Conservation (phyloP, 805 yeast genomes). For the Yarrowia keelungensis region DNA sequence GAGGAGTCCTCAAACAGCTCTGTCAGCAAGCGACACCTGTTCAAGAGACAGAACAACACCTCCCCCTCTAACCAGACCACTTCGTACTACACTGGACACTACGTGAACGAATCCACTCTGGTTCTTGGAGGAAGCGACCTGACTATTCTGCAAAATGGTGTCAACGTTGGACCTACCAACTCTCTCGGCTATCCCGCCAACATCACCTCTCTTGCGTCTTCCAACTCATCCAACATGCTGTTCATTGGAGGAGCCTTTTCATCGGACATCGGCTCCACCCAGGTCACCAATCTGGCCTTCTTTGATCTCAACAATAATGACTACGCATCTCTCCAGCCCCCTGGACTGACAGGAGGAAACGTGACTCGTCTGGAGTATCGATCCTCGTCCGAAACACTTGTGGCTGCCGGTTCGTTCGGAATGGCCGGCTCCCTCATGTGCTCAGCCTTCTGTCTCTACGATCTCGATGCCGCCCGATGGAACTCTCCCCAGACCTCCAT, state of each 20-base stretch:
- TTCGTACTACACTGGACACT: constrained; percentile 29
- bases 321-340: constrained; percentile 58
- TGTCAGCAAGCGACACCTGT: not conserved
- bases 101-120: constrained; percentile 14
- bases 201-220: constrained; percentile 36
- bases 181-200: constrained; percentile 42
- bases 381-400: constrained; percentile 55
- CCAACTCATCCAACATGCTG: constrained; percentile 42
- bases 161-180: constrained; percentile 47
- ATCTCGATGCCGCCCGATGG: constrained; percentile 64
- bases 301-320: constrained; percentile 58
- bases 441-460: constrained; percentile 69
- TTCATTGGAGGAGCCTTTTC: constrained; percentile 50
- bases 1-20: not conserved
- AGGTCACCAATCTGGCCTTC: constrained; percentile 57
- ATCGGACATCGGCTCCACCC: constrained; percentile 42
- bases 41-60: not conserved
- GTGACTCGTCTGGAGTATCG: constrained; percentile 55
- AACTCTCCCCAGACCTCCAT: constrained; percentile 52
- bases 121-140: constrained; percentile 30
- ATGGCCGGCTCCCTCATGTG: constrained; percentile 66
- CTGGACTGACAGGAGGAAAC: constrained; percentile 52
- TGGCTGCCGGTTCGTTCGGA: constrained; percentile 78
- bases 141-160: constrained; percentile 45
- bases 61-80: not conserved